Conservation (phyloP, 2,329 filamentous ascomycete genomes). For the Onygenales sp. region DNA sequence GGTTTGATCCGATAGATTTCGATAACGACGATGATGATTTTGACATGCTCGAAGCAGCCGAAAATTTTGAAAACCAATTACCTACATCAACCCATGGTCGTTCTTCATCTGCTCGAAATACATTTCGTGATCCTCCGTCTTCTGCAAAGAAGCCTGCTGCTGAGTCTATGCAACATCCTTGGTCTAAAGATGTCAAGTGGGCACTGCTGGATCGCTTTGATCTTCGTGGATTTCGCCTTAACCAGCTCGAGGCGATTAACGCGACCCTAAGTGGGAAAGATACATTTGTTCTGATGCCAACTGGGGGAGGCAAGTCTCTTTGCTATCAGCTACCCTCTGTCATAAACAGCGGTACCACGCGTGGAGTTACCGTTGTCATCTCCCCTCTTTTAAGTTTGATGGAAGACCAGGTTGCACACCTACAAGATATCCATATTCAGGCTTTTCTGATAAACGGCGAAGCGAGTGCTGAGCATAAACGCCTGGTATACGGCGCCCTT, state of each 20-base stretch:
- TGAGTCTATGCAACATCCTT: constrained; percentile 53
- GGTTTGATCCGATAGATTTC: constrained; percentile 27
- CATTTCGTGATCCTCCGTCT: constrained; percentile 34
- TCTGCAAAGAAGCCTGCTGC: constrained; percentile 27
- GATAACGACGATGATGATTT: constrained; percentile 35
- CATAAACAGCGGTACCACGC: constrained; percentile 67
- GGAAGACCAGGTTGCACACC: constrained; percentile 89
- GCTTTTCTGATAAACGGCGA: constrained; percentile 78
- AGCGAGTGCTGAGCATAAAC: constrained; percentile 52
- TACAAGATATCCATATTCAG: constrained; percentile 63
- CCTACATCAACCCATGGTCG: constrained; percentile 9
- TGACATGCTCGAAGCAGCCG: constrained; percentile 36
- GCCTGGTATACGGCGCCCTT: constrained; percentile 56
- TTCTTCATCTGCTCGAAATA: constrained; percentile 19
- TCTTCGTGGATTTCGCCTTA: constrained; percentile 76
- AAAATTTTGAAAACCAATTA: constrained; percentile 24
- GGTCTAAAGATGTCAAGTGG: constrained; percentile 76
- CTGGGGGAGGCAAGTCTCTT: constrained; percentile 89
- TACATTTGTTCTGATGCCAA: constrained; percentile 94
- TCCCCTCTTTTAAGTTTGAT: constrained; percentile 91
- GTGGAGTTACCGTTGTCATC: constrained; percentile 85
- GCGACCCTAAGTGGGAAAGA: constrained; percentile 80
- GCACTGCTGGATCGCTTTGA: constrained; percentile 77
- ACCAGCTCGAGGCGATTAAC: constrained; percentile 94
- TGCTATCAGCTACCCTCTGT: constrained; percentile 94